Evolutionary conservation across 352 stramenopile genomes (phyloP).

Genomic region (Phytophthora citricola): DNA sequence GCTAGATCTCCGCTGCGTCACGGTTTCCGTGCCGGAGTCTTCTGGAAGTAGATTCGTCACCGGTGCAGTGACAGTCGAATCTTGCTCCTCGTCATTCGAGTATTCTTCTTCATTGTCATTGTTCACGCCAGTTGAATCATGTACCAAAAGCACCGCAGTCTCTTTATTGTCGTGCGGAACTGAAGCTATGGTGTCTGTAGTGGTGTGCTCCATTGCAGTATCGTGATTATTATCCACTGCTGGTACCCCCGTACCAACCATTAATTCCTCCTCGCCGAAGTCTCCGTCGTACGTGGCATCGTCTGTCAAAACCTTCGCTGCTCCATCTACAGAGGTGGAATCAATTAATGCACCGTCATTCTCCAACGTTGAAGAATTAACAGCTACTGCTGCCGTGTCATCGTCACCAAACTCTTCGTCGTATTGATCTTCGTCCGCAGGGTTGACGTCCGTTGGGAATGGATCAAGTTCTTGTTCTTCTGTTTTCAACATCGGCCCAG

Average conservation of each 20-base stretch:
- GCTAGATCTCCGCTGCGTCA: slow-evolving; percentile 37
- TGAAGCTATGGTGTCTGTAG: neutral
- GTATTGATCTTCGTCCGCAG: slow-evolving; percentile 4
- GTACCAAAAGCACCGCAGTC: neutral
- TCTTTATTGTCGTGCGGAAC: neutral
- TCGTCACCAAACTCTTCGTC: slow-evolving; percentile 29
- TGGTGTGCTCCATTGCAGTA: neutral
- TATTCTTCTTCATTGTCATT: slow-evolving; percentile 11
- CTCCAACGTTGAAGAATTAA: neutral
- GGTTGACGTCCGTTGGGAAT: too few relatives aligned
- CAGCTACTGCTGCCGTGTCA: neutral
- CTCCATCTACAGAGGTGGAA: neutral
- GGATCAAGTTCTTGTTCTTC: neutral
- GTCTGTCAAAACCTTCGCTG: neutral
- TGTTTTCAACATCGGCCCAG: neutral
- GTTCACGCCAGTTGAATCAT: neutral
- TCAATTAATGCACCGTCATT: neutral
- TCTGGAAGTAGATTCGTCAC: neutral
- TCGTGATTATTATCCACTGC: neutral
- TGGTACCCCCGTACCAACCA: neutral
- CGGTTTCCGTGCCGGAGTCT: slow-evolving; percentile 6
- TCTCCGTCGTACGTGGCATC: slow-evolving; percentile 15
- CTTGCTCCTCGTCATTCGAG: slow-evolving; percentile 20
- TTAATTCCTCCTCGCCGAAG: slow-evolving; percentile 12
- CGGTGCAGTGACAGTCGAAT: neutral